Conservation (phyloP, 257 asterid genomes). For the Gynochthodes officinalis region DNA sequence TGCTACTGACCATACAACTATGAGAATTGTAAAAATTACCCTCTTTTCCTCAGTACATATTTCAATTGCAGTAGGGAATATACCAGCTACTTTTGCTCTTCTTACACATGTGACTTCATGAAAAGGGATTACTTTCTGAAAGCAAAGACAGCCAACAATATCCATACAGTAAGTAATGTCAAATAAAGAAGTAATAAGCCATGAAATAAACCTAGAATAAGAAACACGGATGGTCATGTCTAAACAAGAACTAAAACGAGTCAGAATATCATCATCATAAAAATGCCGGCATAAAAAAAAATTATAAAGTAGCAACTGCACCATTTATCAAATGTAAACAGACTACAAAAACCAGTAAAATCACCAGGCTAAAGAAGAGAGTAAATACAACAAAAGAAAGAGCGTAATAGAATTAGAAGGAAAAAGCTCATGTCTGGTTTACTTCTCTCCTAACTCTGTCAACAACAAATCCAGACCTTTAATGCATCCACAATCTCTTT, state of each 20-base stretch:
- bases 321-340: not conserved
- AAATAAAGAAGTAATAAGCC: not conserved
- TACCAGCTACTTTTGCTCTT: conserved; percentile 89
- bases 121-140: conserved; percentile 76
- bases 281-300: not conserved
- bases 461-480: not conserved
- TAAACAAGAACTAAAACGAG: not conserved
- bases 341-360: not conserved
- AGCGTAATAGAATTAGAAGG: not conserved
- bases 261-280: not conserved
- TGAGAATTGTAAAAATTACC: conserved; percentile 45
- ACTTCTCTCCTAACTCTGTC: not conserved
- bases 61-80: conserved; percentile 96
- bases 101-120: conserved; percentile 72
- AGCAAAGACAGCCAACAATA: conserved; percentile 12
- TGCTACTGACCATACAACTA: too few relatives aligned
- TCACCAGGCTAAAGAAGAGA: not conserved
- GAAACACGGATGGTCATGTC: not conserved
- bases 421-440: not conserved
- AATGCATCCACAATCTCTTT: not conserved
- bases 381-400: not conserved
- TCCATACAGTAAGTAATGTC: not conserved
- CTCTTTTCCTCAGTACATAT: conserved; percentile 77
- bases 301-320: not conserved
- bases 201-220: not conserved